Conservation (phyloP, 2,329 filamentous ascomycete genomes). For the Cercospora sojina region DNA sequence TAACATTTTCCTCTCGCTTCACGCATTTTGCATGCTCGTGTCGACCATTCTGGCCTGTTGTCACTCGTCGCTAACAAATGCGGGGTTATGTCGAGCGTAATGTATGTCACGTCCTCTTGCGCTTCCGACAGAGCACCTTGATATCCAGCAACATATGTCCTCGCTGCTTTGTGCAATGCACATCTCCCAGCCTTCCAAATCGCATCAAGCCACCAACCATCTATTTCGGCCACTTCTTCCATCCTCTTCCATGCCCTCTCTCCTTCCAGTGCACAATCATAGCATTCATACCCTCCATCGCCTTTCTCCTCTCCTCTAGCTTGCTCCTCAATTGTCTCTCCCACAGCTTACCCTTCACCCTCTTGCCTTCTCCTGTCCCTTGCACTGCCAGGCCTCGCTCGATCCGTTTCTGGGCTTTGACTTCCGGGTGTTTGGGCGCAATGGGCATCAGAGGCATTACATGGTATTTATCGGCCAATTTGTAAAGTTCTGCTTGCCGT, state of each 20-base stretch:
- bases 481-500: conserved; percentile 86
- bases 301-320: conserved; percentile 84
- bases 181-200: not conserved
- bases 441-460: conserved; percentile 39
- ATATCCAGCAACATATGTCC: not conserved
- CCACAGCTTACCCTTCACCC: conserved; percentile 92
- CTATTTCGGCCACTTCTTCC: conserved; percentile 68
- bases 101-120: not conserved
- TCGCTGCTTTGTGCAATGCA: not conserved
- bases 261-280: conserved; percentile 92
- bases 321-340: conserved; percentile 80
- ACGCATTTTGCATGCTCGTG: not conserved
- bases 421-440: conserved; percentile 48
- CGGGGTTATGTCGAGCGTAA: not conserved
- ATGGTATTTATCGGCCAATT: conserved; percentile 66
- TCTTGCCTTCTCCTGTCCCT: conserved; percentile 82
- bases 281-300: conserved; percentile 92
- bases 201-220: not conserved
- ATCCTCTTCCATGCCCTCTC: conserved; percentile 74
- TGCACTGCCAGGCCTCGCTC: conserved; percentile 81
- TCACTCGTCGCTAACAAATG: not conserved
- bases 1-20: not conserved
- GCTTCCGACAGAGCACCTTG: not conserved
- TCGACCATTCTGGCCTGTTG: not conserved
- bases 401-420: conserved; percentile 67